Evolutionary conservation across 306 rosid genomes (phyloP).

Genomic region (Prunus mume): DNA sequence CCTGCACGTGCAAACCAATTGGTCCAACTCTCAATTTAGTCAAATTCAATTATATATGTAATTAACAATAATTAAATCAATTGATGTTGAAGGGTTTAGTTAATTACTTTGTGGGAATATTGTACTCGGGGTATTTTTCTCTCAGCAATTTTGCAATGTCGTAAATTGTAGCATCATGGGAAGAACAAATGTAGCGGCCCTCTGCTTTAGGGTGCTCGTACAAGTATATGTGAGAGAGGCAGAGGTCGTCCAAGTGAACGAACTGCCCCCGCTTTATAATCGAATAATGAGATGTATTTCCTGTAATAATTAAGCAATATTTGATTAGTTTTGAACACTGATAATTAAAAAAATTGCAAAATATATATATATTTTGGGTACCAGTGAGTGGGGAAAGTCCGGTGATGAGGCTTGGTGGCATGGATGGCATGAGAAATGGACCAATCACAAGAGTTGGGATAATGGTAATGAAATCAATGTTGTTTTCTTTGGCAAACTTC

Average conservation of each 20-base stretch:
- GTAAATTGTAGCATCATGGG: conserved; percentile 56
- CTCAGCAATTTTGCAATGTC: conserved; percentile 49
- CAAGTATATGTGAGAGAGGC: conserved; percentile 57
- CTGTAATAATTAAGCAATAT: conserved; percentile 14
- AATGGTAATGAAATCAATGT: conserved; percentile 49
- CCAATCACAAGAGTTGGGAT: conserved; percentile 77
- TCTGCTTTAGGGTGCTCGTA: conserved; percentile 57
- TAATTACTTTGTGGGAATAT: conserved; percentile 63
- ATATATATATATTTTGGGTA: neutral
- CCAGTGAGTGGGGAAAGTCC: conserved; percentile 56
- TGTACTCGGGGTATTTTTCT: conserved; percentile 47
- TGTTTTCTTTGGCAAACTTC: conserved; percentile 59
- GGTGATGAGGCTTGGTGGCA: conserved; percentile 72
- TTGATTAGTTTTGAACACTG: neutral
- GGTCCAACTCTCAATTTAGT: neutral
- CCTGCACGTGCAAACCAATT: conserved; percentile 25
- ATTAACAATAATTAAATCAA: neutral
- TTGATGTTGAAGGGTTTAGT: neutral
- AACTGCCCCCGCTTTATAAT: conserved; percentile 64
- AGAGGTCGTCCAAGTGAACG: conserved; percentile 70
- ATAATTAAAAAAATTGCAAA: neutral
- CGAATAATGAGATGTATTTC: conserved; percentile 54
- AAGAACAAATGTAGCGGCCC: conserved; percentile 68
- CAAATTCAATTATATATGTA: neutral
- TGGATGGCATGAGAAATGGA: conserved; percentile 53